These are phyloP conservation scores for Dioscorea dumetorum DNA, from an alignment of 106 monocot species.

Conservation along the genomic window DNA sequence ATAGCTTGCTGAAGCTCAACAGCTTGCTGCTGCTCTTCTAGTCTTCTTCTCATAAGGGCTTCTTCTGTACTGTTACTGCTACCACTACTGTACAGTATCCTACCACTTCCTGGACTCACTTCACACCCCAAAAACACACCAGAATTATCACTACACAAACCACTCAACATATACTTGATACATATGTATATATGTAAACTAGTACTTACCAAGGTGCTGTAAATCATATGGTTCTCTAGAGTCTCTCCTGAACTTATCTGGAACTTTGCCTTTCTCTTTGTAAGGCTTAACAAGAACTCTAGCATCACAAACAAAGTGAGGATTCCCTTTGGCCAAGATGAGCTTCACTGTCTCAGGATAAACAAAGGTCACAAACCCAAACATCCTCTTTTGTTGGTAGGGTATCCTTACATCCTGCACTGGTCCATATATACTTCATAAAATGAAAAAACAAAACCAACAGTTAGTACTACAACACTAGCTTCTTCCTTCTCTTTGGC, in stretches of 20 bases:
- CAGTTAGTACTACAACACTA: too few species aligned
- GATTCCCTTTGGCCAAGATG: slow-evolving; percentile 87
- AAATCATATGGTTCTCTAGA: slow-evolving; percentile 71
- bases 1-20: slow-evolving; percentile 81
- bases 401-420: slow-evolving; percentile 94
- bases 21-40: slow-evolving; percentile 73
- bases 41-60: slow-evolving; percentile 44
- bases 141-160: not conserved
- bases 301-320: slow-evolving; percentile 91
- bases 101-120: slow-evolving; percentile 27
- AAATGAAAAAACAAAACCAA: too few species aligned
- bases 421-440: slow-evolving; percentile 68
- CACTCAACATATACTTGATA: not conserved
- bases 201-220: slow-evolving; percentile 59
- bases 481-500: too few species aligned
- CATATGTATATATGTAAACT: not conserved
- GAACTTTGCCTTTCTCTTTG: slow-evolving; percentile 97
- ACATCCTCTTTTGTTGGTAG: slow-evolving; percentile 95
- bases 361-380: slow-evolving; percentile 90
- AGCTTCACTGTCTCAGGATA: slow-evolving; percentile 94
- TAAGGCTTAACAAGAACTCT: slow-evolving; percentile 94
- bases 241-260: slow-evolving; percentile 77
- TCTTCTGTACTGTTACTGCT: slow-evolving; percentile 32
- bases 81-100: slow-evolving; percentile 36
- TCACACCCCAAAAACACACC: not conserved